Evolutionary conservation across 768 basidiomycete species (phyloP), one percentile per base, ranked within the genome.

Genomic region (Austroboletus eburneus): DNA sequence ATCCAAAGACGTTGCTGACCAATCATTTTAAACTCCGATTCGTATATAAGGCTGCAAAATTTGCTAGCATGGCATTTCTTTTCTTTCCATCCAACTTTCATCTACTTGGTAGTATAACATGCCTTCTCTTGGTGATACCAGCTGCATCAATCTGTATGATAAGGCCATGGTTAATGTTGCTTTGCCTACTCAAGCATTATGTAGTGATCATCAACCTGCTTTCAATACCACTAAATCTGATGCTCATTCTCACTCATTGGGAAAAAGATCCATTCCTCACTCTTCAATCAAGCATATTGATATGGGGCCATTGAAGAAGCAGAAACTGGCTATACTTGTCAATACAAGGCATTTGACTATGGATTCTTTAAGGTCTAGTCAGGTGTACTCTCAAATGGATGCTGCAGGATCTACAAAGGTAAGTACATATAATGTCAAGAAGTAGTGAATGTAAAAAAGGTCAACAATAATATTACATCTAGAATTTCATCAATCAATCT

Each of bases 311-410:
- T 6, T 35, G 2, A 51, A 54, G 16, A 52, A 12, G 13, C 51
- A 51, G 5, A 54, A 29, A n/a, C 3, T 46, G 5, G 51, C 51
- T 4, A 20, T 62, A 34, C 29, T 52, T 33, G 17, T 59, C 29
- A 63, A 63, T 4, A 55, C 51, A 33, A 51, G 62, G 21, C 43
- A 64, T 13, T 4, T 55, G 12, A 49, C 27, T 17, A 0, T 12
- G 9, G 6, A 52, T 25, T 17, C 52, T 17, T 4, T 33, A 13
- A 9, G 23, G 16, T 3, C 29, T 23, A 22, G 2, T 12, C 5
- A 20, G n/a, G 8, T 12, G 21, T 7, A 22, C 38, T 33, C 27
- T 18, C 21, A 45, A 7, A 1, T 21, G 24, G 29, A n/a, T 6
- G 2, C 1, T 35, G 2, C 0, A 22, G 8, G 9, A 21, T 1